Base-by-base conservation (phyloP, 257 asterid genomes). In the Parsonsia alboflavescens region DNA sequence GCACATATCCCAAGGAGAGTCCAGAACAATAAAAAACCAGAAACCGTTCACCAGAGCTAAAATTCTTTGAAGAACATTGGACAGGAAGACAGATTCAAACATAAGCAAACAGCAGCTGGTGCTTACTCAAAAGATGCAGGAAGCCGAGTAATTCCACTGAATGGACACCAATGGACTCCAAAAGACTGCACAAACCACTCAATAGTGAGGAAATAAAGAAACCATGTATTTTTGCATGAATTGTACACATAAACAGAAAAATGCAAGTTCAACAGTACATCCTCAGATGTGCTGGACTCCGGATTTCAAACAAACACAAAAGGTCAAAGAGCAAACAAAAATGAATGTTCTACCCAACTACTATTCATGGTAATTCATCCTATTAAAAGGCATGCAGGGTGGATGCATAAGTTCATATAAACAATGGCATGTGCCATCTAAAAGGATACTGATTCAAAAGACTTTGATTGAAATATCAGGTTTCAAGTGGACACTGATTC, bases 101-200 rank as follows among this genome's bases (percentile, higher is more conserved):
- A 68, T 33, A 62, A 39, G 22, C 30, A 28, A 71, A 58, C 61
- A 70, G 75, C 46, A 68, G 46, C 17, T 65, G 65, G 75, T 78
- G 80, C 97, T 85, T 86, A 92, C 97, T 92, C 96, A 68, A 85
- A 90, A 69, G 93, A 86, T 68, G 96, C 79, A 76, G 90, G 96
- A 48, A 89, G 82, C 78, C 96, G 89, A 54, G 96, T 80, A 78
- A 88, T 75, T 59, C 96, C 92, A 74, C 86, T 87, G 83, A 89
- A 86, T 26, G 97, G 97, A 80, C 97, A 92, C 97, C 97, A 92
- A 74, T 92, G 97, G 73, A 92, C 89, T 81, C 97, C 97, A 90
- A 90, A 84, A 73, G 97, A 86, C 96, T 92, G 96, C 86, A 84
- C 76, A 75, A 64, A 70, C 49, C 79, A 83, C 33, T 54, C 78